A percentile compares a stretch with the other conserved stretches of the same genome.
These are phyloP conservation scores for Eremothecium gossypii DNA, from an alignment of 1,139 yeast genomes.

Conservation along the genomic window DNA sequence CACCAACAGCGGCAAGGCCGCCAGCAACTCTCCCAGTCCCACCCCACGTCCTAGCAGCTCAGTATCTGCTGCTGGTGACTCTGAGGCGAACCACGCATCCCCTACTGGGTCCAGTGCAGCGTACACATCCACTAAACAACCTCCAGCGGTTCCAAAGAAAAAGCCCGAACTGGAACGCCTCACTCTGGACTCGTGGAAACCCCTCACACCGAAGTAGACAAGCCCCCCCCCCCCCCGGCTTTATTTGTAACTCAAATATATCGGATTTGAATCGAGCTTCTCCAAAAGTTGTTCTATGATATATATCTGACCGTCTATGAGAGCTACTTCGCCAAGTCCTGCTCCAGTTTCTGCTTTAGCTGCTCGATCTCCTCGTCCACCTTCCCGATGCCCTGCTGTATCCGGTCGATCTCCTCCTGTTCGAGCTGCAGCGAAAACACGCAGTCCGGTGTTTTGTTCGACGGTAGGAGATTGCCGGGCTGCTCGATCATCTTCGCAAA, in stretches of 20 bases:
- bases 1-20: not conserved
- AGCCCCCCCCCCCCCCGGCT: too few species aligned
- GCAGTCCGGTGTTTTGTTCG: slow-evolving; percentile 39
- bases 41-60: slow-evolving; percentile 1
- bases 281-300: not conserved
- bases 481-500: slow-evolving; percentile 61
- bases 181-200: slow-evolving; percentile 49
- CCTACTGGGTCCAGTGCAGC: not conserved
- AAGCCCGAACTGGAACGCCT: slow-evolving; percentile 20
- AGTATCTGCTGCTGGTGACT: slow-evolving; percentile 4
- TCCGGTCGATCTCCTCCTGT: slow-evolving; percentile 66
- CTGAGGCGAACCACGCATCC: slow-evolving; percentile 8
- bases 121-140: slow-evolving; percentile 6
- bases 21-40: not conserved
- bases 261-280: not conserved
- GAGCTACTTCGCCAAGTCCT: slow-evolving; percentile 34
- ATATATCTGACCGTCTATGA: not conserved
- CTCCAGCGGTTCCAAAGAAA: slow-evolving; percentile 18
- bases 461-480: slow-evolving; percentile 70
- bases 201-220: slow-evolving; percentile 41
- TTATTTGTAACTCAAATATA: not conserved
- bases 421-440: slow-evolving; percentile 52
- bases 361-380: slow-evolving; percentile 50
- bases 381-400: slow-evolving; percentile 55
- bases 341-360: slow-evolving; percentile 42